These are phyloP conservation scores for Houttuynia cordata DNA, from an alignment of 164 flowering plant genomes.

Conservation along the genomic window DNA sequence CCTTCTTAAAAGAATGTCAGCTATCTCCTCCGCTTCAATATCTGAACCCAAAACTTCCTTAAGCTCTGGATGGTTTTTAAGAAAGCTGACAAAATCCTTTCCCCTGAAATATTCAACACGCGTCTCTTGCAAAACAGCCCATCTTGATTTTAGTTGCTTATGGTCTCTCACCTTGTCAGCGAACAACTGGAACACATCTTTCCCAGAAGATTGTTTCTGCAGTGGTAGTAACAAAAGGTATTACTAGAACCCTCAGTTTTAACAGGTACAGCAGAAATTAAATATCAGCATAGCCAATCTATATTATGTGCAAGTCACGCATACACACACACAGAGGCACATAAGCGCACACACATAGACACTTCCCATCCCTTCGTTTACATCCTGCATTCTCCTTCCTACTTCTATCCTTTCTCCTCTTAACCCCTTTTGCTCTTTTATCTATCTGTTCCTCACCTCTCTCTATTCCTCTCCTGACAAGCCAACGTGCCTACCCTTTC, in stretches of 20 bases:
- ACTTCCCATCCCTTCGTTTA: no score
- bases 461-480: no score
- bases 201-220: conserved; percentile 71
- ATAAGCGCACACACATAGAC: no score
- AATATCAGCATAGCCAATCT: neutral
- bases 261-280: neutral
- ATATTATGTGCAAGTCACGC: no score
- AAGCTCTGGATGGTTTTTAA: conserved; percentile 67
- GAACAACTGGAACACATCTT: conserved; percentile 79
- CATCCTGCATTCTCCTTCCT: no score
- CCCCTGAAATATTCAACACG: conserved; percentile 96
- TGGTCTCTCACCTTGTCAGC: conserved; percentile 97
- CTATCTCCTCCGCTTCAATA: conserved; percentile 77
- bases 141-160: conserved; percentile 76
- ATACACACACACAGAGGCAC: no score
- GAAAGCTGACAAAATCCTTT: conserved; percentile 71
- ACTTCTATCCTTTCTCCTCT: no score
- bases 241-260: neutral
- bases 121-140: conserved; percentile 97
- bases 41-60: conserved; percentile 69
- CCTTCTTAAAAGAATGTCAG: conserved; percentile 45
- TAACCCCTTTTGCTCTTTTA: no score
- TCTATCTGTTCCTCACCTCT: no score
- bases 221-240: neutral
- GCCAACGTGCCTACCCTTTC: no score